phyloP scores from a whole-genome alignment of 352 stramenopile genomes.

The Phytophthora litchii region DNA sequence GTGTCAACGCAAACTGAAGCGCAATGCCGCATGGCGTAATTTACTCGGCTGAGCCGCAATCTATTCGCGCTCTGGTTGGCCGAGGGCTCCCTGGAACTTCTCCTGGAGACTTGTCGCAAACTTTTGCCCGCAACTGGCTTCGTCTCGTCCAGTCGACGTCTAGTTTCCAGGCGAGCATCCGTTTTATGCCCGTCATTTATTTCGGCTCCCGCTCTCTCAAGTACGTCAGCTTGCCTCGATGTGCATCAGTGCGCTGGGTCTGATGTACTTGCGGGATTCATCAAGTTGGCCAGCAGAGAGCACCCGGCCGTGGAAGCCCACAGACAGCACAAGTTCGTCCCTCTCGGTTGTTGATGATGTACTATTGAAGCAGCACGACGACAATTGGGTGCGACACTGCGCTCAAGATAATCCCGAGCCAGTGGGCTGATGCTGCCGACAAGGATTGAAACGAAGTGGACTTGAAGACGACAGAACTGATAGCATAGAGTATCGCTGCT shows the following conservation, averaged over 20 bases:
- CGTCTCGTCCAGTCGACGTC: constrained; percentile 9
- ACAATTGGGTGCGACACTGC: background rate
- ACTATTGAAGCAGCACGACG: background rate
- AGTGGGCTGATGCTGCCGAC: too few species aligned
- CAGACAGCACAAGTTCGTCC: background rate
- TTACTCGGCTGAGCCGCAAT: constrained; percentile 3
- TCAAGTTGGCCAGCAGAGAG: constrained; percentile 7
- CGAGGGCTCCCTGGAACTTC: constrained; percentile 12
- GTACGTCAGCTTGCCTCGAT: constrained; percentile 21
- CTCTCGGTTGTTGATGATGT: background rate
- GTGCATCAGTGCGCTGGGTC: constrained; percentile 11
- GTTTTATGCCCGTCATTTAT: constrained; percentile 25
- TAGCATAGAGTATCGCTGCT: too few species aligned
- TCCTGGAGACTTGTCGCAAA: constrained; percentile 24
- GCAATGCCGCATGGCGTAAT: constrained; percentile 26
- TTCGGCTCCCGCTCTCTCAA: constrained; percentile 15
- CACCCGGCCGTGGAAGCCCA: background rate
- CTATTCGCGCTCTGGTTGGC: constrained; percentile 7
- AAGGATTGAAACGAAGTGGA: too few species aligned
- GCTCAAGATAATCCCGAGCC: too few species aligned
- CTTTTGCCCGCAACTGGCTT: constrained; percentile 8
- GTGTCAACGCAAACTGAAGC: constrained; percentile 29
- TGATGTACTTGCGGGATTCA: constrained; percentile 16
- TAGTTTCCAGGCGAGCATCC: constrained; percentile 11
- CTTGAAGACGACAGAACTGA: too few species aligned